Base-by-base conservation (phyloP, 2,329 filamentous ascomycete genomes). In the Botrytis porri region DNA sequence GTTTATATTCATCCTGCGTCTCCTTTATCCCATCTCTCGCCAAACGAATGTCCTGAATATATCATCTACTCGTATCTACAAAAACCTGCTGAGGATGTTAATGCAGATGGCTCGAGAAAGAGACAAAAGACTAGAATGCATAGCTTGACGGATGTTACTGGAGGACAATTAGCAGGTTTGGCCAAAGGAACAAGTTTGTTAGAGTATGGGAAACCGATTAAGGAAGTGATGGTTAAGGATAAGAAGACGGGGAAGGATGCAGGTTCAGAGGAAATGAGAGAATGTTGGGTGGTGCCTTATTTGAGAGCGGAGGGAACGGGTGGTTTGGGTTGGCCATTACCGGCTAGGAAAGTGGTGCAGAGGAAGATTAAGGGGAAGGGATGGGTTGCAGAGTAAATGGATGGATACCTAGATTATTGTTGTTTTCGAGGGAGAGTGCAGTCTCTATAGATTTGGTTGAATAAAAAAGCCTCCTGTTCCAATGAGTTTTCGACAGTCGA, bases 1-100 rank as follows among this genome's bases (percentile, higher is more conserved):
- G 94, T 98, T 2, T 98, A 93, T 80, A 88, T 98, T 62, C 96
- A 98, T 81, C 94, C 96, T 0, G 89, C 92, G 0, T 97, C 94
- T 2, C 86, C 94, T 4, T 87, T 99, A 14, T 89, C 95, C 57
- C 87, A 92, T 81, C 81, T 91, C 75, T 88, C 89, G 75, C 83
- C 87, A 0, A 88, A 88, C 72, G 92, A 95, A 82, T 93, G 96
- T 77, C 96, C 96, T 0, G 88, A 93, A 74, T 98, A 95, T 80
- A 87, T 98, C 73, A 86, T 97, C 29, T 99, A 98, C 84, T 90
- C 90, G 22, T 91, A 95, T 79, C 88, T 99, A 5, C 95, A 97
- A 80, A 90, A 90, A 73, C 59, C 71, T 9, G 39, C 71, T 12
- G 85, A 89, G 4, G 84, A 87, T 0, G 82, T 85, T 0, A 83